These are phyloP conservation scores for Neurospora sublineolata DNA, from an alignment of 495 filamentous ascomycete genomes.

Conservation along the genomic window DNA sequence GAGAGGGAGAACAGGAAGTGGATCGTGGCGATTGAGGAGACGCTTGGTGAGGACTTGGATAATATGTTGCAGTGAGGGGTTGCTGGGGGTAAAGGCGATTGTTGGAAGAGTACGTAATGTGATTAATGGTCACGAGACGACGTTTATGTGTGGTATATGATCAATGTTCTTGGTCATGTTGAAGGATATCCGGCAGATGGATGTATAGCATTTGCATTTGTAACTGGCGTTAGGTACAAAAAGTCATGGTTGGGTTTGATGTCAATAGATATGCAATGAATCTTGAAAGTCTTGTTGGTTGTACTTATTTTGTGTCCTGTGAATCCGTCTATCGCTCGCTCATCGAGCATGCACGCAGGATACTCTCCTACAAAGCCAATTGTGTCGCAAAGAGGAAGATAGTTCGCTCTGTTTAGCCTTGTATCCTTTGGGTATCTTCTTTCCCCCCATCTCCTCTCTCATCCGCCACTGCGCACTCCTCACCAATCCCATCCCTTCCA, in stretches of 20 bases:
- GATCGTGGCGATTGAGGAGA: slow-evolving; percentile 76
- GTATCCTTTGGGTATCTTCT: background rate
- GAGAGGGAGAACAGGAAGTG: slow-evolving; percentile 78
- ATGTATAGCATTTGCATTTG: background rate
- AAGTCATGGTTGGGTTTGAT: background rate
- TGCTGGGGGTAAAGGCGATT: background rate
- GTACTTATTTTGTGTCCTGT: background rate
- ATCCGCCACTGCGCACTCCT: background rate
- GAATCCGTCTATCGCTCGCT: background rate
- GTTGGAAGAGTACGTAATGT: background rate
- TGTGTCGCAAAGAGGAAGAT: background rate
- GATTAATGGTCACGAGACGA: background rate
- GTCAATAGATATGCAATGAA: background rate
- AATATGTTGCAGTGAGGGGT: slow-evolving; percentile 65
- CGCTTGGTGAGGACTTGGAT: slow-evolving; percentile 78
- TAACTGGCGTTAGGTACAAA: background rate
- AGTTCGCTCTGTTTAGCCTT: background rate
- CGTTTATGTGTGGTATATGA: background rate
- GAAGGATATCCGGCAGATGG: background rate
- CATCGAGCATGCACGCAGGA: background rate
- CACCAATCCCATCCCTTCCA: background rate
- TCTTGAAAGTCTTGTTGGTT: background rate
- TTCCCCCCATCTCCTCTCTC: background rate
- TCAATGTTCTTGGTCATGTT: background rate
- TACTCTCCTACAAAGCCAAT: background rate